These are phyloP conservation scores for Tetrahymena borealis DNA, from an alignment of 73 alveolate species.

Conservation along the genomic window DNA sequence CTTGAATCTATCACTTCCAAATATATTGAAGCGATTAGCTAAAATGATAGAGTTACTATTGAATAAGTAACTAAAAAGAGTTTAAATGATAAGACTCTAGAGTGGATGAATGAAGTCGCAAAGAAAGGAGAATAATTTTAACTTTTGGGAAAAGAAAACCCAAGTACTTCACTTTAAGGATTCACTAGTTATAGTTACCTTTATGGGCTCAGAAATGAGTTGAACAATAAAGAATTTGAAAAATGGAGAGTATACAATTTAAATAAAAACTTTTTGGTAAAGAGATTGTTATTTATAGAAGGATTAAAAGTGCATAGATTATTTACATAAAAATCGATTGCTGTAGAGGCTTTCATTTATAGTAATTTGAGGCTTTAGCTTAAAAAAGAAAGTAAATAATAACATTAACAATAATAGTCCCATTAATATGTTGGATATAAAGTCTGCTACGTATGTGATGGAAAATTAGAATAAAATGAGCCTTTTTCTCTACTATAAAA, in stretches of 20 bases:
- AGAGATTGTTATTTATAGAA: not conserved
- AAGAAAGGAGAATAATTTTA: not conserved
- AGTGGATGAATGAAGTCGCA: not conserved
- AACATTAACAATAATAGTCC: not conserved
- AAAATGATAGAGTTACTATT: not conserved
- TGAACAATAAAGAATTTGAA: not conserved
- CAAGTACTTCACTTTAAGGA: not conserved
- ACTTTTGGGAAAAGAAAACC: not conserved
- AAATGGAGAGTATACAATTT: not conserved
- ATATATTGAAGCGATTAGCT: not conserved
- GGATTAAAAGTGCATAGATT: not conserved
- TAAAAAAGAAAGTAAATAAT: not conserved
- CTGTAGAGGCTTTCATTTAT: not conserved
- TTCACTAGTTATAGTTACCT: not conserved
- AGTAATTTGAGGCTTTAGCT: not conserved
- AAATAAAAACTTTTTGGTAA: not conserved
- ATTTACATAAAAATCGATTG: not conserved
- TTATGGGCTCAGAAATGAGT: not conserved
- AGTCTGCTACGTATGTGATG: not conserved
- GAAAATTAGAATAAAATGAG: not conserved
- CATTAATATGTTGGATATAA: not conserved
- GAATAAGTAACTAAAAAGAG: not conserved
- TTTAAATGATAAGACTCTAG: not conserved
- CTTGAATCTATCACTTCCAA: not conserved
- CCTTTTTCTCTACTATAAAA: not conserved